Conservation (phyloP, 75 land plant species). For the Sequoiadendron giganteum region DNA sequence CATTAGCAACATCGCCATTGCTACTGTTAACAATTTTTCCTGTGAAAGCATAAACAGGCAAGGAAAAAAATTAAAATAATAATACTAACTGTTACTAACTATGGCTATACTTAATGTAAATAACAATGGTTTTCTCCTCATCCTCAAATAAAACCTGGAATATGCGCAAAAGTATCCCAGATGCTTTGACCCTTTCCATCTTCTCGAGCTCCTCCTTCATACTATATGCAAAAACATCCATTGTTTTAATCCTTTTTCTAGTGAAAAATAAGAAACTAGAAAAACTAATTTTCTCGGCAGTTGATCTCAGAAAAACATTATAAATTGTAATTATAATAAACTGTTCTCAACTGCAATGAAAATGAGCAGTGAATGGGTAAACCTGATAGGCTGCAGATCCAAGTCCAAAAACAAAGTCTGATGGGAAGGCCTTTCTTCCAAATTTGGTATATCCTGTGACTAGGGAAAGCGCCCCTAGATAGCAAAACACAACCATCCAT, state of each 20-base stretch:
- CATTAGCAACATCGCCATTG: neutral
- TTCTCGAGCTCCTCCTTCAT: neutral
- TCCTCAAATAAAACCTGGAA: slow-evolving; percentile 15
- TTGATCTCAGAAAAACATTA: too few relatives aligned
- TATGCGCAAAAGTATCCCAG: neutral
- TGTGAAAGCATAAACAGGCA: neutral
- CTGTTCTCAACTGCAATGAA: too few relatives aligned
- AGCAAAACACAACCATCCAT: neutral
- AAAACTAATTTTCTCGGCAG: too few relatives aligned
- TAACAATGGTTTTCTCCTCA: neutral
- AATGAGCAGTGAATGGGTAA: too few relatives aligned
- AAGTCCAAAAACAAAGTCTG: neutral
- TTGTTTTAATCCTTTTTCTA: too few relatives aligned
- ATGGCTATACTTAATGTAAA: too few relatives aligned
- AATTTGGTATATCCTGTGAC: neutral
- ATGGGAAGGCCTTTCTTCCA: neutral
- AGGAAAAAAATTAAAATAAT: too few relatives aligned
- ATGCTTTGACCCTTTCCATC: neutral
- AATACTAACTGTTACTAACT: too few relatives aligned
- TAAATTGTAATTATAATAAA: too few relatives aligned
- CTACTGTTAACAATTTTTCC: neutral
- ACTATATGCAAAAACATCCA: neutral
- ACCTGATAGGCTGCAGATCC: neutral
- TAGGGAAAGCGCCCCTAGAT: neutral
- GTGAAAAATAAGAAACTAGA: too few relatives aligned